phyloP scores from a whole-genome alignment of 2,329 filamentous ascomycete genomes.

The Rhynchosporium agropyri region DNA sequence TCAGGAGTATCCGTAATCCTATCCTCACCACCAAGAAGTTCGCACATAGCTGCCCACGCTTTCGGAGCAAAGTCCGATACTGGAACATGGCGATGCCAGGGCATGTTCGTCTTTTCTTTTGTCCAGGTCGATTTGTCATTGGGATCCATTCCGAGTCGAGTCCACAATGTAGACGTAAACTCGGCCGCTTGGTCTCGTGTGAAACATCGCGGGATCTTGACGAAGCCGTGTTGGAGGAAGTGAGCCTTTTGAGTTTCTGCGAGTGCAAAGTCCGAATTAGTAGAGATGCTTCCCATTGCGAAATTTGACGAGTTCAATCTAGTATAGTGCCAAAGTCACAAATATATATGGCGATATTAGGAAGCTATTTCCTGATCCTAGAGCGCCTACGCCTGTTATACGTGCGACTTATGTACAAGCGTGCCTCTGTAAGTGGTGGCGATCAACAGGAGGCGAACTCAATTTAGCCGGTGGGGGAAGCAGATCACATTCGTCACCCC shows the following conservation, averaged over 20 bases:
- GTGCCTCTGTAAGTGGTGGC: background rate
- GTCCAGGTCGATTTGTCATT: conserved; percentile 67
- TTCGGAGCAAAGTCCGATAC: conserved; percentile 61
- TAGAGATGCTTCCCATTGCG: conserved; percentile 23
- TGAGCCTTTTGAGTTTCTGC: conserved; percentile 52
- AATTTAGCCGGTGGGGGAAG: conserved; percentile 17
- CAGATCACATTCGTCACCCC: background rate
- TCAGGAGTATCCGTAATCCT: conserved; percentile 47
- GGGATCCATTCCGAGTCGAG: conserved; percentile 64
- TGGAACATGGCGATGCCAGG: conserved; percentile 56
- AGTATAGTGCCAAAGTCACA: too few relatives aligned
- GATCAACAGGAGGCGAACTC: background rate
- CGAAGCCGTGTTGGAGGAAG: conserved; percentile 58
- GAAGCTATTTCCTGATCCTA: background rate
- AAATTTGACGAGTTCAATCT: background rate
- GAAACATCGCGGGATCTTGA: conserved; percentile 57
- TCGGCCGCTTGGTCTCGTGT: conserved; percentile 50
- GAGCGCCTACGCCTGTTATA: background rate
- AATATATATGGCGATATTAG: too few relatives aligned
- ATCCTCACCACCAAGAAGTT: conserved; percentile 66
- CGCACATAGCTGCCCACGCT: conserved; percentile 67
- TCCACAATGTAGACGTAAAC: conserved; percentile 59
- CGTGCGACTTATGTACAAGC: background rate
- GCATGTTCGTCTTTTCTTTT: conserved; percentile 66
- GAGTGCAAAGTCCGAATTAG: conserved; percentile 34